Conservation (phyloP, 2,329 filamentous ascomycete species). For the Furcasterigmium sp. region DNA sequence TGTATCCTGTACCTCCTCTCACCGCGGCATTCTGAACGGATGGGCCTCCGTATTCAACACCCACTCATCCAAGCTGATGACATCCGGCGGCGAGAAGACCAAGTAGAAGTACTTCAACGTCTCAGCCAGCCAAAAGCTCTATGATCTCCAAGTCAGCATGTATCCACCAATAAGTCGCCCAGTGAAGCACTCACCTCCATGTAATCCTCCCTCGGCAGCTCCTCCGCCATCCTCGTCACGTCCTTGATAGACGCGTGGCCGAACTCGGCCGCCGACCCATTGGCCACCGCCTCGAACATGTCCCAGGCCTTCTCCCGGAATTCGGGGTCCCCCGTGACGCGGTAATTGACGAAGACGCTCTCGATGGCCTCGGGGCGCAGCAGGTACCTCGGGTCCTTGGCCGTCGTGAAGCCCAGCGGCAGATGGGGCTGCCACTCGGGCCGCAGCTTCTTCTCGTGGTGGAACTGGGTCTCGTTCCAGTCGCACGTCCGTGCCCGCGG, state of each 20-base stretch:
- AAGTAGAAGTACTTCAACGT: conserved; percentile 92
- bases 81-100: conserved; percentile 62
- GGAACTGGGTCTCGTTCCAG: conserved; percentile 46
- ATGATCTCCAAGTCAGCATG: no score
- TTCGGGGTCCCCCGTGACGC: conserved; percentile 70
- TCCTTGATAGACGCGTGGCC: conserved; percentile 68
- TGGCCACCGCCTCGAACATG: conserved; percentile 73
- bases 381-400: conserved; percentile 28
- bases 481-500: conserved; percentile 36
- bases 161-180: no score
- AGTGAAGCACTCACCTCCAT: conserved; percentile 51
- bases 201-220: conserved; percentile 44
- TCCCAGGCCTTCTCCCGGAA: conserved; percentile 82
- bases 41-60: conserved; percentile 62
- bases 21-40: conserved; percentile 44
- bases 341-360: conserved; percentile 84
- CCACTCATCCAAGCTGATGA: conserved; percentile 65
- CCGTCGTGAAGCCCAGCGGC: conserved; percentile 18
- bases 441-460: conserved; percentile 17
- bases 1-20: conserved; percentile 1
- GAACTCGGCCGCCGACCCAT: conserved; percentile 57
- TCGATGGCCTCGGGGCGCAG: conserved; percentile 78
- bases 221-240: conserved; percentile 37
- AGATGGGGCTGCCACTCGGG: conserved; percentile 17
- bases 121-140: conserved; percentile 83